These are phyloP conservation scores for Athelia psychrophila DNA, from an alignment of 1,284 basidiomycete species.

Conservation along the genomic window DNA sequence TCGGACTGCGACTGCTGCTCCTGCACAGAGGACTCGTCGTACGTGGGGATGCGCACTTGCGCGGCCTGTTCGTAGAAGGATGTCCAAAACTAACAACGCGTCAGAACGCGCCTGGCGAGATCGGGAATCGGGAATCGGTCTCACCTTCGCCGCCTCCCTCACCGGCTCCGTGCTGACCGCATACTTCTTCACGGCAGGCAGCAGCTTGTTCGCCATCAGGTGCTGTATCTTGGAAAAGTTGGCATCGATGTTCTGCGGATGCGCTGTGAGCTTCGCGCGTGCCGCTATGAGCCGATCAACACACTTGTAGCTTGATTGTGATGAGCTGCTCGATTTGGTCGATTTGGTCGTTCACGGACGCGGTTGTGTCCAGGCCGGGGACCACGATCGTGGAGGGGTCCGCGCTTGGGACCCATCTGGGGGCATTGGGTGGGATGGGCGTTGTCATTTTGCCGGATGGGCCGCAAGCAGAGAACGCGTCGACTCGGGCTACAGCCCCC, in stretches of 20 bases:
- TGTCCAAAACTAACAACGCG: constrained; percentile 78
- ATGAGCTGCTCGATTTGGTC: constrained; percentile 96
- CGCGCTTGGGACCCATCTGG: constrained; percentile 62
- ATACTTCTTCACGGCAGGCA: constrained; percentile 89
- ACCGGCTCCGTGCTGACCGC: constrained; percentile 85
- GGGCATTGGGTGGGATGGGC: constrained; percentile 44
- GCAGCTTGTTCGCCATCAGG: constrained; percentile 75
- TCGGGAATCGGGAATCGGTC: constrained; percentile 20
- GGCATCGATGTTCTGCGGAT: constrained; percentile 84
- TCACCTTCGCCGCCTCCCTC: constrained; percentile 82
- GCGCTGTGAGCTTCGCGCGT: background rate
- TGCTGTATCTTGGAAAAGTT: constrained; percentile 91
- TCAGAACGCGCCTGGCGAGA: background rate
- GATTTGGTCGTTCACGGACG: constrained; percentile 80
- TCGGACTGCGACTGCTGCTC: constrained; percentile 38
- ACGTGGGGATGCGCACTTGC: constrained; percentile 75
- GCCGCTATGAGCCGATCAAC: constrained; percentile 9
- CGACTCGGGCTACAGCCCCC: too few species aligned
- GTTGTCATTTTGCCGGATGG: too few species aligned
- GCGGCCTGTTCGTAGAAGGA: constrained; percentile 93
- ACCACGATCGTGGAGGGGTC: constrained; percentile 66
- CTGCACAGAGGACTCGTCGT: constrained; percentile 59
- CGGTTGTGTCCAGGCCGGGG: constrained; percentile 72
- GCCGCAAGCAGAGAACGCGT: too few species aligned
- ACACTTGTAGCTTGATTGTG: constrained; percentile 80